Evolutionary conservation across 2,329 filamentous ascomycete species (phyloP).

Genomic region (Pseudogymnoascus pannorum): DNA sequence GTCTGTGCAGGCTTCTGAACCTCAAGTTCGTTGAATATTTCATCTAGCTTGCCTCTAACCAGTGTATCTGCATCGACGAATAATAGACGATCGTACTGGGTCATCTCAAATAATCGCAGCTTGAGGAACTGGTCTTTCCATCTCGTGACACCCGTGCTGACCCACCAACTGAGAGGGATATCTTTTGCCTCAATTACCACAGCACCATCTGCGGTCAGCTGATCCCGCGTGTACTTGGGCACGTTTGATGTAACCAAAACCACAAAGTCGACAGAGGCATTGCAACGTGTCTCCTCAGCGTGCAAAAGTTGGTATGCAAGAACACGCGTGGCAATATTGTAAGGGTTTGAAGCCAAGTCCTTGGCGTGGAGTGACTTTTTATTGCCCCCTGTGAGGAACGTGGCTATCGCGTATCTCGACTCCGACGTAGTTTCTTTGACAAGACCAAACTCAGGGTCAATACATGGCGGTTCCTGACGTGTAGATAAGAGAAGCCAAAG

Average conservation of each 20-base stretch:
- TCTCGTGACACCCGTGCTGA: slow-evolving; percentile 31
- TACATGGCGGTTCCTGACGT: background rate
- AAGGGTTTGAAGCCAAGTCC: slow-evolving; percentile 28
- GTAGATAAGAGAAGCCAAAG: background rate
- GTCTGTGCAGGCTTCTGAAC: slow-evolving; percentile 18
- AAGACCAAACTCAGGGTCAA: background rate
- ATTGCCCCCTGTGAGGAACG: slow-evolving; percentile 31
- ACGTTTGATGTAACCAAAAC: slow-evolving; percentile 32
- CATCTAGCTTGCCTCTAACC: slow-evolving; percentile 31
- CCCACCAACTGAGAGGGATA: slow-evolving; percentile 29
- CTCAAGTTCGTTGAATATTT: slow-evolving; percentile 31
- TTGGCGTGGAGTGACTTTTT: slow-evolving; percentile 20
- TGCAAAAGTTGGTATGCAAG: slow-evolving; percentile 37
- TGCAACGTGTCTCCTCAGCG: slow-evolving; percentile 29
- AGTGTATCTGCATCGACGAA: slow-evolving; percentile 39
- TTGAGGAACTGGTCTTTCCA: slow-evolving; percentile 39
- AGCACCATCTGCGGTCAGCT: slow-evolving; percentile 33
- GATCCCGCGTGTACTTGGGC: slow-evolving; percentile 26
- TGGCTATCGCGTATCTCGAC: slow-evolving; percentile 28
- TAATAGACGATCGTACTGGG: slow-evolving; percentile 35
- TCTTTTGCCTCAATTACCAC: slow-evolving; percentile 32
- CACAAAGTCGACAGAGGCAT: slow-evolving; percentile 31
- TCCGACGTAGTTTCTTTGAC: background rate
- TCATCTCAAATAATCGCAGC: slow-evolving; percentile 35
- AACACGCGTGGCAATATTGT: slow-evolving; percentile 33